Evolutionary conservation across 2,329 filamentous ascomycete genomes (phyloP).

Genomic region (Stagonosporopsis vannaccii): DNA sequence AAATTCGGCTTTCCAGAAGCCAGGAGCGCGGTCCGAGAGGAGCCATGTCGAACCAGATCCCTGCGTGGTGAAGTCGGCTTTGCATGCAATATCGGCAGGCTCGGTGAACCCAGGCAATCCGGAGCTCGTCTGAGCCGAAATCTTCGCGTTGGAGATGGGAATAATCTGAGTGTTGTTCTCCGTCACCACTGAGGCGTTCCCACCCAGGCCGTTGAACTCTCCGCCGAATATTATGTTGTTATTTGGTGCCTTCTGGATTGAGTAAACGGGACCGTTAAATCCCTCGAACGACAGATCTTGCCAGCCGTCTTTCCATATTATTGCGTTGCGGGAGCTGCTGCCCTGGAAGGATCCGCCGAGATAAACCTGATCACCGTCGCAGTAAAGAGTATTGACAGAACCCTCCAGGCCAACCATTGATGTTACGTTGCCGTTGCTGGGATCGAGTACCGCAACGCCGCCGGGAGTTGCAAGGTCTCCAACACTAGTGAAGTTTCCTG

Average conservation of each 20-base stretch:
- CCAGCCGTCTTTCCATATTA: constrained; percentile 79
- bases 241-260: constrained; percentile 80
- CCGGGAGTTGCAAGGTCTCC: constrained; percentile 76
- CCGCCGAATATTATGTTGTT: constrained; percentile 93
- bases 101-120: constrained; percentile 72
- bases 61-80: constrained; percentile 66
- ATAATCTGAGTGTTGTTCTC: constrained; percentile 78
- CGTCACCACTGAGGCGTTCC: constrained; percentile 75
- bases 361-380: constrained; percentile 87
- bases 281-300: constrained; percentile 86
- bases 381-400: constrained; percentile 81
- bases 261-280: constrained; percentile 90
- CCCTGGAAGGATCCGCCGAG: constrained; percentile 86
- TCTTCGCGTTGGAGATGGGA: constrained; percentile 80
- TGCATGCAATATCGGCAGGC: constrained; percentile 84
- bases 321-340: constrained; percentile 85
- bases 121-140: constrained; percentile 71
- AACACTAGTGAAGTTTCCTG: constrained; percentile 94
- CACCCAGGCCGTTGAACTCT: constrained; percentile 84
- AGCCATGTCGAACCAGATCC: constrained; percentile 84
- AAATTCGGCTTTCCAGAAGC: constrained; percentile 85
- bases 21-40: constrained; percentile 74
- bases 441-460: constrained; percentile 81
- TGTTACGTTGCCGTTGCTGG: constrained; percentile 72
- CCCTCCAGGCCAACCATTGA: constrained; percentile 83